Evolutionary conservation across 495 filamentous ascomycete species (phyloP).

Genomic region (Amniculicola lignicola): DNA sequence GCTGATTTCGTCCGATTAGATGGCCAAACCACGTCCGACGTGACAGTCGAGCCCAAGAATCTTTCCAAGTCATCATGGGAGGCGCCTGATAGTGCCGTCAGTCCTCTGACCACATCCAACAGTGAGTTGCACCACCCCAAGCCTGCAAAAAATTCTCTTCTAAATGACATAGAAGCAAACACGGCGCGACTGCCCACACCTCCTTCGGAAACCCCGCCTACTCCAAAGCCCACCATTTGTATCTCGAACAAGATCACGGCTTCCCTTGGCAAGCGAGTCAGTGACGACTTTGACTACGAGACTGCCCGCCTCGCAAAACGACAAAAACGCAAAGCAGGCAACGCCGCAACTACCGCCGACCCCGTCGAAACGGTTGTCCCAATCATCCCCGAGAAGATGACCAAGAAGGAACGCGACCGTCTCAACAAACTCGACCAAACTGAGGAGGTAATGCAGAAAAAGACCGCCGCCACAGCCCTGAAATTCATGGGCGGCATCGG

Average conservation of each 20-base stretch:
- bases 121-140: constrained; percentile 7
- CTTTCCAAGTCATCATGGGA: constrained; percentile 43
- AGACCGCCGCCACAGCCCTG: constrained; percentile 40
- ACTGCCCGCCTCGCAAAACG: constrained; percentile 47
- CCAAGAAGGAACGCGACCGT: constrained; percentile 57
- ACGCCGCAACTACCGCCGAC: constrained; percentile 38
- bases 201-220: constrained; percentile 32
- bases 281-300: constrained; percentile 44
- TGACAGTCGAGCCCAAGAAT: constrained; percentile 39
- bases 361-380: constrained; percentile 31
- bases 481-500: constrained; percentile 34
- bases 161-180: constrained; percentile 12
- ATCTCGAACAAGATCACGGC: constrained; percentile 30
- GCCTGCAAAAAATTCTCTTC: not conserved
- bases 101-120: constrained; percentile 29
- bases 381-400: constrained; percentile 40
- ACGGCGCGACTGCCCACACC: constrained; percentile 25
- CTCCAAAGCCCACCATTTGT: constrained; percentile 33
- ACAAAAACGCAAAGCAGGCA: constrained; percentile 45
- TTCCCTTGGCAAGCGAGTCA: constrained; percentile 31
- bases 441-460: constrained; percentile 34
- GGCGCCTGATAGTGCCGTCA: constrained; percentile 33
- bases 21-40: constrained; percentile 36
- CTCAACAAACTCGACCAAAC: constrained; percentile 50
- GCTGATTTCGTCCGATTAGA: constrained; percentile 52